Evolutionary conservation across 495 filamentous ascomycete genomes (phyloP).

Genomic region (Neurospora cerealis): DNA sequence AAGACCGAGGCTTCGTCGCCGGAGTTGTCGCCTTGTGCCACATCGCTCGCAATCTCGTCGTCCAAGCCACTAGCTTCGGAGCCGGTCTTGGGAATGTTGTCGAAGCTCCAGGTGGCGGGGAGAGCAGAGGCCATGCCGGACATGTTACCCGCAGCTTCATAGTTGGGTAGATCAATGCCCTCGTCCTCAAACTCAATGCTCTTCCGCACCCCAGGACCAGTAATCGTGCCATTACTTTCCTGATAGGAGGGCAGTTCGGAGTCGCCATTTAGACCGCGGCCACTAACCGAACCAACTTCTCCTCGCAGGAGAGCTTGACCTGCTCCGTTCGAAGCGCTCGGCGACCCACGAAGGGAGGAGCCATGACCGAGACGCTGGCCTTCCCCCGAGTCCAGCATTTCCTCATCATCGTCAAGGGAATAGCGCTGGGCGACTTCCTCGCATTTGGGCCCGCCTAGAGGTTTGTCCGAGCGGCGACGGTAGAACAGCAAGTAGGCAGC

Average conservation of each 20-base stretch:
- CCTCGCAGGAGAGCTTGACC: conserved; percentile 60
- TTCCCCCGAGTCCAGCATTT: conserved; percentile 60
- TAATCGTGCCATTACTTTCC: not conserved
- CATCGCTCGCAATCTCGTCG: conserved; percentile 28
- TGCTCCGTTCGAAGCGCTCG: conserved; percentile 70
- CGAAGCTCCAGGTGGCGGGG: conserved; percentile 27
- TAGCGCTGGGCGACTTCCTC: conserved; percentile 55
- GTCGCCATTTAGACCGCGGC: conserved; percentile 3
- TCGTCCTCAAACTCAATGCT: conserved; percentile 32
- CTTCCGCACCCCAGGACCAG: conserved; percentile 16
- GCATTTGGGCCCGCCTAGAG: conserved; percentile 68
- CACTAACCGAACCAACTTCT: conserved; percentile 46
- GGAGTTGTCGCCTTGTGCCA: conserved; percentile 26
- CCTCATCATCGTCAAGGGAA: conserved; percentile 32
- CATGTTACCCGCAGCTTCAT: conserved; percentile 15
- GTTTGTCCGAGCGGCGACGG: conserved; percentile 64
- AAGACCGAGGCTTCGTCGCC: conserved; percentile 13
- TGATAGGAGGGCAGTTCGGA: conserved; percentile 13
- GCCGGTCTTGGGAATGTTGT: conserved; percentile 15
- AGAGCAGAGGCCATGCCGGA: conserved; percentile 19
- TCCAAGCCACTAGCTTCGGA: conserved; percentile 8
- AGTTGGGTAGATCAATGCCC: conserved; percentile 15
- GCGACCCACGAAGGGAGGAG: conserved; percentile 77
- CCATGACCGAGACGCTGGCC: conserved; percentile 69
- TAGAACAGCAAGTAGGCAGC: conserved; percentile 94